Conservation (phyloP, 2,329 filamentous ascomycete species). For the Aspergillus quadrilineatus region DNA sequence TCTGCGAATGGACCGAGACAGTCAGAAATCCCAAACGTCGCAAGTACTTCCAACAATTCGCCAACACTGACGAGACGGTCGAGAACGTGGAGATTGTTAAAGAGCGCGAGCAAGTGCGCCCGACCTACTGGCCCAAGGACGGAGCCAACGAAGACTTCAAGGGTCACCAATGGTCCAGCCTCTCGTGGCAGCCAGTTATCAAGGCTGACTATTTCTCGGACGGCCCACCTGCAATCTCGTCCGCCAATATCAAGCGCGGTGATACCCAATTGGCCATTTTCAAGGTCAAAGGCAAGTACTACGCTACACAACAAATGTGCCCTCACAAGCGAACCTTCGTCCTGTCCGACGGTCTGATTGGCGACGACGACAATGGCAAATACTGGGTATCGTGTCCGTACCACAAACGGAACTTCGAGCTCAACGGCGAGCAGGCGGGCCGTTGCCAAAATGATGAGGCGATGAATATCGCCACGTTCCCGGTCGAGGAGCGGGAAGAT, state of each 20-base stretch:
- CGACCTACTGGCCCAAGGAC: slow-evolving; percentile 74
- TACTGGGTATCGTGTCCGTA: slow-evolving; percentile 86
- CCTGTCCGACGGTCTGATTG: slow-evolving; percentile 81
- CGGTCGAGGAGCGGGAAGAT: slow-evolving; percentile 70
- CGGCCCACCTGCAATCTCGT: slow-evolving; percentile 66
- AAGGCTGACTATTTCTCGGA: slow-evolving; percentile 68
- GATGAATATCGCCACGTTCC: slow-evolving; percentile 80
- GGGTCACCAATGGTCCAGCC: slow-evolving; percentile 61
- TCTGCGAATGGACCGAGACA: slow-evolving; percentile 89
- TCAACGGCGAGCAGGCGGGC: slow-evolving; percentile 64
- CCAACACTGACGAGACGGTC: slow-evolving; percentile 72
- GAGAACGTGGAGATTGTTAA: slow-evolving; percentile 68
- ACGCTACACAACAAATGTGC: slow-evolving; percentile 91
- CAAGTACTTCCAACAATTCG: slow-evolving; percentile 76
- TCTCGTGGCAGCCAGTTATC: slow-evolving; percentile 79
- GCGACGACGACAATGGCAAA: slow-evolving; percentile 58
- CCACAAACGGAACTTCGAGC: slow-evolving; percentile 87
- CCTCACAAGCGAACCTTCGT: slow-evolving; percentile 88
- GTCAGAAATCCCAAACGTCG: slow-evolving; percentile 67
- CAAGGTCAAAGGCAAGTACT: slow-evolving; percentile 76
- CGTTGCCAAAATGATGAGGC: slow-evolving; percentile 71
- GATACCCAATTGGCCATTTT: slow-evolving; percentile 88
- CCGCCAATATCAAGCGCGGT: slow-evolving; percentile 76
- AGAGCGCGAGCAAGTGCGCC: slow-evolving; percentile 72
- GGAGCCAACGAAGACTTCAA: slow-evolving; percentile 70